A percentile compares a stretch with the other conserved stretches of the same genome.
phyloP scores from a whole-genome alignment of 768 basidiomycete genomes.

The Suillus sp. region DNA sequence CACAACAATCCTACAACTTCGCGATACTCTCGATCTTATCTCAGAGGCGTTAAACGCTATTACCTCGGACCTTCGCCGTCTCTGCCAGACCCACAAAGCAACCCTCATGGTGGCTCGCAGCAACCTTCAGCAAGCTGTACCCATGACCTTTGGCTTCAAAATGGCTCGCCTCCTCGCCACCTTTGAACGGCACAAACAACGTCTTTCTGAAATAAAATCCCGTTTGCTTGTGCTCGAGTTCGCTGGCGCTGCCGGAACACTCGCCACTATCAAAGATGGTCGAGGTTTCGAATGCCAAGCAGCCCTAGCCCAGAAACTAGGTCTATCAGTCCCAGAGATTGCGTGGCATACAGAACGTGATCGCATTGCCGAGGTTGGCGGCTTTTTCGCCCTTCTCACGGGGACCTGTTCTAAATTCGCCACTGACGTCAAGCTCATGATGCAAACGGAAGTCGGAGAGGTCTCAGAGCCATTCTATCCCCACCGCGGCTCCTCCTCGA shows the following conservation, averaged over 20 bases:
- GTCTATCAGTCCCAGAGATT: constrained; percentile 28
- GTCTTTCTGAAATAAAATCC: constrained; percentile 38
- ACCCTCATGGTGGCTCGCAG: constrained; percentile 50
- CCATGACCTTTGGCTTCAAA: constrained; percentile 50
- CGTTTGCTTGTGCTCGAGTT: constrained; percentile 46
- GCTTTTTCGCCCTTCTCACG: constrained; percentile 46
- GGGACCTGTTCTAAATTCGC: constrained; percentile 50
- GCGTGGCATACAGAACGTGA: constrained; percentile 47
- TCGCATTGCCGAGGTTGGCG: constrained; percentile 44
- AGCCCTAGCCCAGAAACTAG: constrained; percentile 22
- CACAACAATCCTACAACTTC: constrained; percentile 44
- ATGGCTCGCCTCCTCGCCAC: constrained; percentile 46
- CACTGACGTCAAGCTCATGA: constrained; percentile 46
- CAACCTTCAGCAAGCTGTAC: constrained; percentile 51
- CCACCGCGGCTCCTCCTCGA: constrained; percentile 48
- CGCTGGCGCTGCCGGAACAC: constrained; percentile 48
- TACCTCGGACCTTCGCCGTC: constrained; percentile 27
- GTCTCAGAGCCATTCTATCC: constrained; percentile 46
- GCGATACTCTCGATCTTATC: constrained; percentile 41
- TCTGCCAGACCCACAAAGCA: constrained; percentile 35
- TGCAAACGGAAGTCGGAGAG: constrained; percentile 50
- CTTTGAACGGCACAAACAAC: constrained; percentile 41
- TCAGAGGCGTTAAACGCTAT: constrained; percentile 33
- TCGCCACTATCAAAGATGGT: constrained; percentile 45
- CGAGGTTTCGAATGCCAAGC: constrained; percentile 31